These are phyloP conservation scores for Fusarium sp. DNA, from an alignment of 2,329 filamentous ascomycete species.

Conservation along the genomic window DNA sequence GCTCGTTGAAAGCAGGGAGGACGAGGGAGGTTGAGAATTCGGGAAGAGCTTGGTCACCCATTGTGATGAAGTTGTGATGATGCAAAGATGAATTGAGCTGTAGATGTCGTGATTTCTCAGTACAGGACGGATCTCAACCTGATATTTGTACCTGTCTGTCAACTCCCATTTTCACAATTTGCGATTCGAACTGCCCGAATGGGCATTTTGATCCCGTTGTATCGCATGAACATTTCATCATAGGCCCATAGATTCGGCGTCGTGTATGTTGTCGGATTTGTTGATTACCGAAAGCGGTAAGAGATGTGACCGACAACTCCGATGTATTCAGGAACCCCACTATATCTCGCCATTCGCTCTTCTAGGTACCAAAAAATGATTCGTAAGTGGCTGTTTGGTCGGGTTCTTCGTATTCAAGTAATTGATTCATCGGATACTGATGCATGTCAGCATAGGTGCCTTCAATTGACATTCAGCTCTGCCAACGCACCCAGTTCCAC, in stretches of 20 bases:
- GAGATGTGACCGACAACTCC: slow-evolving; percentile 10
- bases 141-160: too few species aligned
- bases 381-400: not conserved
- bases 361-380: not conserved
- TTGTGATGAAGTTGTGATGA: not conserved
- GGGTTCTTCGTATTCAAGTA: not conserved
- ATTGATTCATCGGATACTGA: not conserved
- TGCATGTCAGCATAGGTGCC: not conserved
- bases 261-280: not conserved
- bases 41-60: not conserved
- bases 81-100: accelerated
- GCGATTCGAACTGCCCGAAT: too few species aligned
- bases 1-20: slow-evolving; percentile 23
- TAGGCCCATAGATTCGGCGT: not conserved
- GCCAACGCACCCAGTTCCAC: not conserved
- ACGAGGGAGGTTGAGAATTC: slow-evolving; percentile 7
- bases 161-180: too few species aligned
- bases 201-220: too few species aligned
- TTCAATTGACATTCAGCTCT: accelerated
- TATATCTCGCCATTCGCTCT: not conserved
- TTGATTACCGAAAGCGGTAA: slow-evolving; percentile 23
- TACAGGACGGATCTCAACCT: not conserved
- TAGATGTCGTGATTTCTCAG: not conserved
- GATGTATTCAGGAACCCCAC: not conserved
- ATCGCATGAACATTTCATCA: too few species aligned